Evolutionary conservation across 2,329 filamentous ascomycete genomes (phyloP).

Genomic region (Mollisiaceae sp.): DNA sequence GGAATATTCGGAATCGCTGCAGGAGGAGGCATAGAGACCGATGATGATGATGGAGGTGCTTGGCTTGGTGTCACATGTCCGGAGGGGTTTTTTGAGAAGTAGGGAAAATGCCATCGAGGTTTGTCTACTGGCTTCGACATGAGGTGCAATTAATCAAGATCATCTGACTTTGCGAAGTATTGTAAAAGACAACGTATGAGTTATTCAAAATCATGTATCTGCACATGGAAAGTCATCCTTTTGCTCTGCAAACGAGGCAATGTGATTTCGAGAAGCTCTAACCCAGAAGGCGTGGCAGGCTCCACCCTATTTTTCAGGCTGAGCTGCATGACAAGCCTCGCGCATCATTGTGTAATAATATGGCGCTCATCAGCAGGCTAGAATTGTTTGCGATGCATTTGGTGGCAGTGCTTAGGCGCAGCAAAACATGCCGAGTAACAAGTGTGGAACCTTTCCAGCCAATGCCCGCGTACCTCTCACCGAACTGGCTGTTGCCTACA

Average conservation of each 20-base stretch:
- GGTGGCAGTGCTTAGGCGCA: neutral
- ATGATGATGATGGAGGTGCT: neutral
- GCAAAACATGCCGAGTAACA: neutral
- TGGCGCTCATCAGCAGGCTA: neutral
- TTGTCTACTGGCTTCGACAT: constrained; percentile 1
- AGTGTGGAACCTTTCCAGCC: neutral
- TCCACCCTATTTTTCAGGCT: neutral
- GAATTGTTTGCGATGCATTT: neutral
- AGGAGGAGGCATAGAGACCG: neutral
- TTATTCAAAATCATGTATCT: neutral
- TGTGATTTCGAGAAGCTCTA: neutral
- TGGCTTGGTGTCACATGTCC: neutral
- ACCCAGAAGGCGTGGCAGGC: neutral
- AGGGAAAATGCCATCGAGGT: neutral
- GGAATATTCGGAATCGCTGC: neutral
- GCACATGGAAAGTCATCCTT: neutral
- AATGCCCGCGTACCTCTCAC: neutral
- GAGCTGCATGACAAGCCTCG: neutral
- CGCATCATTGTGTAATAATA: neutral
- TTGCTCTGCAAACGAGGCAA: neutral
- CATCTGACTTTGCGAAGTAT: neutral
- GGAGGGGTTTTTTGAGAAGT: neutral
- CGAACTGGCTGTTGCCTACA: neutral
- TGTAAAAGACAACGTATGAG: neutral
- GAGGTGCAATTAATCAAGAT: neutral